These are phyloP conservation scores for Exserohilum turcica DNA, from an alignment of 2,329 filamentous ascomycete species.

Conservation along the genomic window DNA sequence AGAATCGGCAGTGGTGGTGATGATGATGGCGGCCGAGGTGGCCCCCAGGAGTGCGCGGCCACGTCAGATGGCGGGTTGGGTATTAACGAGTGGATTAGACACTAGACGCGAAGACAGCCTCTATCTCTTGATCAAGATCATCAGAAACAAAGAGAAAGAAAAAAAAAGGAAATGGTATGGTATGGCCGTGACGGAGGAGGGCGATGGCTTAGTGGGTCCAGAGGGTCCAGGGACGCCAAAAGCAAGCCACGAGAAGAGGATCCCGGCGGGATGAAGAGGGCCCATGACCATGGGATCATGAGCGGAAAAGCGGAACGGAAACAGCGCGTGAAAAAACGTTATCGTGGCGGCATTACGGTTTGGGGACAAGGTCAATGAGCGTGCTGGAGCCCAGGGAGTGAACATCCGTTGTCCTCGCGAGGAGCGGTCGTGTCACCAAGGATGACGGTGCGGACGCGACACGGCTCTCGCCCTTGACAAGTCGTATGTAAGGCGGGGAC, in stretches of 20 bases:
- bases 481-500: conserved; percentile 10
- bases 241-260: neutral
- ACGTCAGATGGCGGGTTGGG: conserved; percentile 11
- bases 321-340: conserved; percentile 34
- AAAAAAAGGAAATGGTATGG: neutral
- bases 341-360: conserved; percentile 43
- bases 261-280: conserved; percentile 17
- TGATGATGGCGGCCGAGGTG: conserved; percentile 1
- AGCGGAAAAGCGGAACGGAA: conserved; percentile 23
- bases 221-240: neutral
- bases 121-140: conserved; percentile 16
- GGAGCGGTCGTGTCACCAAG: conserved; percentile 23
- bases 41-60: conserved; percentile 18
- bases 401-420: conserved; percentile 22
- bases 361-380: conserved; percentile 32
- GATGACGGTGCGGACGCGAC: conserved; percentile 12
- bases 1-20: neutral
- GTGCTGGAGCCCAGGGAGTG: conserved; percentile 40
- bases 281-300: conserved; percentile 27
- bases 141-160: conserved; percentile 8
- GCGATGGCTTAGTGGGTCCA: neutral
- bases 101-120: conserved; percentile 21
- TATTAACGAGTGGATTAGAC: conserved; percentile 34
- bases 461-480: conserved; percentile 6
- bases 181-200: neutral